Evolutionary conservation across 164 flowering plant genomes (phyloP).

Genomic region (Liriodendron chinense): DNA sequence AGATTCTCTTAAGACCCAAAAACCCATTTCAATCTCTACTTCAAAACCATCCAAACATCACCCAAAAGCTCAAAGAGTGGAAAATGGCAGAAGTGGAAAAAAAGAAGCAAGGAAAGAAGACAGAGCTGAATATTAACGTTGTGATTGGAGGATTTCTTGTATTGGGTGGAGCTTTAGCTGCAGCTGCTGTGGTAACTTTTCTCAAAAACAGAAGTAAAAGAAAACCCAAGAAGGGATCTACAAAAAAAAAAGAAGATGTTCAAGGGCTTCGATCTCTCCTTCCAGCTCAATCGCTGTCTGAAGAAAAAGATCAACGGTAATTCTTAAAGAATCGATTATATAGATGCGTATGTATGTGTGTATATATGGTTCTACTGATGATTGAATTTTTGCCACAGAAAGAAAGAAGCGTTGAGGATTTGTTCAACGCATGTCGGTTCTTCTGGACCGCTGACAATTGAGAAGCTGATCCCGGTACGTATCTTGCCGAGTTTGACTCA

Average conservation of each 20-base stretch:
- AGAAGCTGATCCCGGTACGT: not conserved
- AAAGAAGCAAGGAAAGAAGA: constrained; percentile 1
- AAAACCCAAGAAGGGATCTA: not conserved
- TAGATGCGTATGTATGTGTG: not conserved
- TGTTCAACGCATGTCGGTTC: not conserved
- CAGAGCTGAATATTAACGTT: constrained; percentile 8
- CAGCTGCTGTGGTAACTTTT: constrained; percentile 24
- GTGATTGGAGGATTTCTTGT: constrained; percentile 22
- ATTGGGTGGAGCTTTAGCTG: constrained; percentile 36
- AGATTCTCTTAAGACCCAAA: not conserved
- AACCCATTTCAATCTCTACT: not conserved
- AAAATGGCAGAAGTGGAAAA: not conserved
- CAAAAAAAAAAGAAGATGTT: not conserved
- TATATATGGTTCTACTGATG: not conserved
- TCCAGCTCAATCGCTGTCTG: constrained; percentile 1
- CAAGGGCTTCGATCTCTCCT: constrained; percentile 20
- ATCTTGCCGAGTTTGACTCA: not conserved
- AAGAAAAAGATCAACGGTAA: not conserved
- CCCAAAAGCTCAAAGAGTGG: not conserved
- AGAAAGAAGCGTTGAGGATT: not conserved
- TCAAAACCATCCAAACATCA: not conserved
- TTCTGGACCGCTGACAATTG: not conserved
- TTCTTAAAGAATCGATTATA: not conserved
- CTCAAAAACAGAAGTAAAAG: constrained; percentile 8
- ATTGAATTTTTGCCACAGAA: not conserved